Conservation (phyloP, 257 asterid species). For the Salvia hispanica region DNA sequence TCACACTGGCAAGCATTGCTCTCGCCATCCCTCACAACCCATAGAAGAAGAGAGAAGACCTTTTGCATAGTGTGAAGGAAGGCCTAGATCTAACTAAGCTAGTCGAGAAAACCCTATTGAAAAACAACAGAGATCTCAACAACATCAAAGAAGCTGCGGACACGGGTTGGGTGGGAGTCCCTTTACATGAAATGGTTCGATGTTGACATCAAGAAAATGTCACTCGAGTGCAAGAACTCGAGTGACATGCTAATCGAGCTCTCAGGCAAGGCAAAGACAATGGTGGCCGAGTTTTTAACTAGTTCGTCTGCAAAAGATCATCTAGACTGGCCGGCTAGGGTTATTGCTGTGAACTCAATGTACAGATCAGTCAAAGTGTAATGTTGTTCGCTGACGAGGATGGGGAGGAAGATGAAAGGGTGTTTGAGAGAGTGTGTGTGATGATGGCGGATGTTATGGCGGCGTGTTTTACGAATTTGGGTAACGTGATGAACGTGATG, state of each 20-base stretch:
- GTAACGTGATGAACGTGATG: neutral
- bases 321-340: neutral
- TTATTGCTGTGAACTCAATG: slow-evolving; percentile 17
- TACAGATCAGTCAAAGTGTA: slow-evolving; percentile 18
- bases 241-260: slow-evolving; percentile 12
- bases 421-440: slow-evolving; percentile 5
- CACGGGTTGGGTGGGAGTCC: slow-evolving; percentile 13
- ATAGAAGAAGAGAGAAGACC: neutral
- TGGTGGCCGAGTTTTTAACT: neutral
- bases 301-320: neutral
- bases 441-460: slow-evolving; percentile 24
- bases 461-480: slow-evolving; percentile 22
- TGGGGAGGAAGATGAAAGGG: neutral
- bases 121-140: neutral
- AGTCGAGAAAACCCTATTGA: slow-evolving; percentile 24
- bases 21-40: slow-evolving; percentile 33
- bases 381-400: neutral
- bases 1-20: slow-evolving; percentile 40
- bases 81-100: slow-evolving; percentile 29
- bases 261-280: neutral
- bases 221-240: slow-evolving; percentile 13
- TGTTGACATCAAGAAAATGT: neutral
- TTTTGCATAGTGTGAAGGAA: slow-evolving; percentile 31
- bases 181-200: slow-evolving; percentile 19
- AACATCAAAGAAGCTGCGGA: neutral